Evolutionary conservation across 192 early-diverging fungal species (phyloP).

Genomic region (Entrophospora sp.): DNA sequence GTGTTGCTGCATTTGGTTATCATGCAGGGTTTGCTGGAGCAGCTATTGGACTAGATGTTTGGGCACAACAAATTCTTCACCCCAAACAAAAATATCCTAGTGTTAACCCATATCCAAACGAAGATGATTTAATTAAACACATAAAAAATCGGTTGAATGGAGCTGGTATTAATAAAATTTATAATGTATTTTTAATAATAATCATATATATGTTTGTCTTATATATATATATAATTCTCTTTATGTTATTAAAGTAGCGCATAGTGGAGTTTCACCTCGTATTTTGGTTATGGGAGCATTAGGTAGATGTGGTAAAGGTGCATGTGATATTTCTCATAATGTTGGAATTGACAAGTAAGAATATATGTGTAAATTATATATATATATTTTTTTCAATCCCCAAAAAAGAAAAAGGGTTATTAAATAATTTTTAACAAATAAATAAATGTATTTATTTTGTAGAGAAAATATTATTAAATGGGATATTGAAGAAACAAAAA

Average conservation of each 20-base stretch:
- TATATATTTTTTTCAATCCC: neutral
- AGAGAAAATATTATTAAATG: constrained; percentile 79
- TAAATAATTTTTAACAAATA: too few species aligned
- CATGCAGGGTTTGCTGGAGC: constrained; percentile 94
- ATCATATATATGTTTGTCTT: too few species aligned
- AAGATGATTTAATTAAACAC: constrained; percentile 64
- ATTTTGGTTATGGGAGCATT: constrained; percentile 98
- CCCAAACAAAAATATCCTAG: constrained; percentile 53
- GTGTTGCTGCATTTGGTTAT: constrained; percentile 96
- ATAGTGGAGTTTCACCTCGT: constrained; percentile 46
- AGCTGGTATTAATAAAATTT: constrained; percentile 42
- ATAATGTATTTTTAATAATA: too few species aligned
- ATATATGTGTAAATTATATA: constrained; percentile 46
- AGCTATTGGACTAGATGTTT: constrained; percentile 86
- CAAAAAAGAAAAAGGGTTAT: too few species aligned
- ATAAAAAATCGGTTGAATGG: constrained; percentile 51
- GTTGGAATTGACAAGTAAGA: too few species aligned
- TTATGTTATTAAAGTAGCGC: neutral
- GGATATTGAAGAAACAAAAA: constrained; percentile 91
- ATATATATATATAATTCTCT: too few species aligned
- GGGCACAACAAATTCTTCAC: constrained; percentile 71
- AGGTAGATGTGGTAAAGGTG: constrained; percentile 90
- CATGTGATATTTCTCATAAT: constrained; percentile 71
- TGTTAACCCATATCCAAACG: constrained; percentile 78
- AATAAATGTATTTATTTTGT: neutral